Conservation (phyloP, 164 flowering plant species). For the Platanus orientalis region DNA sequence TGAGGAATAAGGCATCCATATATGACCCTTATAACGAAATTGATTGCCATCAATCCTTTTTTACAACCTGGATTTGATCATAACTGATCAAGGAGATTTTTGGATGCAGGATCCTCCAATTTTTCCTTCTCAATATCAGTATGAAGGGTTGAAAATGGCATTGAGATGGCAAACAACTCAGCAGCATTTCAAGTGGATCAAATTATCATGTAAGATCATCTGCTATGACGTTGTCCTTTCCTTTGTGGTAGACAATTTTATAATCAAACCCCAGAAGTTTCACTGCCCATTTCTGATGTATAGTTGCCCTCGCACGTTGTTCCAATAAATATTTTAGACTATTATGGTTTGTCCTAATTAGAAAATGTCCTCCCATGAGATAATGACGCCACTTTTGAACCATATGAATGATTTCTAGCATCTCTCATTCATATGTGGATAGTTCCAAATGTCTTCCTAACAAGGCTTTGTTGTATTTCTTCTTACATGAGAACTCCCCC, state of each 20-base stretch:
- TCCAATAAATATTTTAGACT: conserved; percentile 3
- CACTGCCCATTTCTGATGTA: not conserved
- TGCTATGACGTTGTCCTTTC: not conserved
- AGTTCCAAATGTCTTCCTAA: too few relatives aligned
- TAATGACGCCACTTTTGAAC: too few relatives aligned
- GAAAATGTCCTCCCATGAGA: conserved; percentile 6
- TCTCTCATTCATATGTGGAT: too few relatives aligned
- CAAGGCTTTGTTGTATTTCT: too few relatives aligned
- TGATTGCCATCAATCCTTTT: not conserved
- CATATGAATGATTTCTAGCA: too few relatives aligned
- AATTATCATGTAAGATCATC: not conserved
- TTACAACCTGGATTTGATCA: not conserved
- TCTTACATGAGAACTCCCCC: too few relatives aligned
- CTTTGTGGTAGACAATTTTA: not conserved
- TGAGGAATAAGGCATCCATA: not conserved
- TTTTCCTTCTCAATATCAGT: not conserved
- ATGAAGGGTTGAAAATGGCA: not conserved
- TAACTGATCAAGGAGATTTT: not conserved
- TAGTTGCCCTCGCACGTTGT: not conserved
- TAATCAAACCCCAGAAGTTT: too few relatives aligned
- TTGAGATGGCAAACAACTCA: not conserved
- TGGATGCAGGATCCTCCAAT: not conserved
- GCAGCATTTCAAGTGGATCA: not conserved
- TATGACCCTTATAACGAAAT: not conserved
- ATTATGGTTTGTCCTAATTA: conserved; percentile 1